Evolutionary conservation across 805 yeast genomes (phyloP).

Genomic region (Candida broadrunensis): DNA sequence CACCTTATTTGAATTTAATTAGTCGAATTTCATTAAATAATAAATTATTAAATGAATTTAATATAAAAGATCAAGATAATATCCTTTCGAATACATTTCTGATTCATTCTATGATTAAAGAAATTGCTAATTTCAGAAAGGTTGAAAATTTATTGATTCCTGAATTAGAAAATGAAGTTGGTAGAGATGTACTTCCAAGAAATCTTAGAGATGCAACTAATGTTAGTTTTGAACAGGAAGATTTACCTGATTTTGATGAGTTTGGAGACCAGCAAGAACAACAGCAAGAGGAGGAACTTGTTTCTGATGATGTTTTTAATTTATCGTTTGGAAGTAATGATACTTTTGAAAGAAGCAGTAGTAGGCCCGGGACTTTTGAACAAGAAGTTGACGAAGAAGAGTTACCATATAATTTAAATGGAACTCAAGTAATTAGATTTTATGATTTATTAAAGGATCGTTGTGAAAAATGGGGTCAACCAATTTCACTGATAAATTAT

Average conservation of each 20-base stretch:
- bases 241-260: neutral
- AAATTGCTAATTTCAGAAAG: neutral
- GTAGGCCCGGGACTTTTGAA: neutral
- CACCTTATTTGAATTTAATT: neutral
- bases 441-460: constrained; percentile 6
- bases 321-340: constrained; percentile 1
- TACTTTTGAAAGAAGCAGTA: neutral
- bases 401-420: neutral
- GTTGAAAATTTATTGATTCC: neutral
- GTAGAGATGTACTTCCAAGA: constrained; percentile 9
- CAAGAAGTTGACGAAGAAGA: neutral
- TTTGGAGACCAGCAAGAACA: neutral
- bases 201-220: neutral
- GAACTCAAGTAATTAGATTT: constrained; percentile 10
- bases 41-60: neutral
- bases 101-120: neutral
- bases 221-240: constrained; percentile 4
- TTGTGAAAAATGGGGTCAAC: neutral
- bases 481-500: neutral
- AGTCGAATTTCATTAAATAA: neutral
- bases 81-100: neutral
- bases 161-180: constrained; percentile 4
- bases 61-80: neutral
- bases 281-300: neutral
- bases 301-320: neutral